These are phyloP conservation scores for Physcia stellaris DNA, from an alignment of 495 filamentous ascomycete genomes.

Conservation along the genomic window DNA sequence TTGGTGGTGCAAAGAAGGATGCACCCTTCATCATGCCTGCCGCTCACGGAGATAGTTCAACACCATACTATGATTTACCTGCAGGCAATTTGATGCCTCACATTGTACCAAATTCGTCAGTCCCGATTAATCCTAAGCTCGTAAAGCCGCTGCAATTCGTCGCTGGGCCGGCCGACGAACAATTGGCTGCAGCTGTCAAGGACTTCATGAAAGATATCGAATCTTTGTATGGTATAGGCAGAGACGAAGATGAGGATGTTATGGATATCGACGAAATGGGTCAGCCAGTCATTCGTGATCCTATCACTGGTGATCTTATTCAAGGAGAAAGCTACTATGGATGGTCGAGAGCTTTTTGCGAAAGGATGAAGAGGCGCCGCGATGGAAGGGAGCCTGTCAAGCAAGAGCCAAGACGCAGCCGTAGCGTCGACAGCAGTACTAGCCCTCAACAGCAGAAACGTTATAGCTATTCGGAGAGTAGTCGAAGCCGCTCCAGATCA, in stretches of 20 bases:
- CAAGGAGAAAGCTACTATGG: constrained; percentile 71
- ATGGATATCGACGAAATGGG: constrained; percentile 62
- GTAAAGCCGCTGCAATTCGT: constrained; percentile 63
- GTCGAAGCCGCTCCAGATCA: constrained; percentile 21
- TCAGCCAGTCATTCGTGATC: constrained; percentile 46
- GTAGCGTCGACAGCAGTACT: constrained; percentile 17
- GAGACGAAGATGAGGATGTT: constrained; percentile 25
- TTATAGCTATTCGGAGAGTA: constrained; percentile 35
- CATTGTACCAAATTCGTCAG: constrained; percentile 60
- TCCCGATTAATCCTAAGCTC: constrained; percentile 54
- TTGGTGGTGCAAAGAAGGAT: constrained; percentile 30
- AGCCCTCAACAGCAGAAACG: constrained; percentile 28
- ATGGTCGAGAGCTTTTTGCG: constrained; percentile 70
- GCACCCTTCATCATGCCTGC: constrained; percentile 58
- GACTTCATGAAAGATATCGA: constrained; percentile 55
- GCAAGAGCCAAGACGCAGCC: constrained; percentile 13
- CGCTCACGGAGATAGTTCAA: constrained; percentile 61
- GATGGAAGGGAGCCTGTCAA: constrained; percentile 18
- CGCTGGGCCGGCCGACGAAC: constrained; percentile 56
- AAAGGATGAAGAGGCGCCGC: constrained; percentile 58
- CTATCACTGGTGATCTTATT: constrained; percentile 43
- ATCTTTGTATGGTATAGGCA: constrained; percentile 37
- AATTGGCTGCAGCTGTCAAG: constrained; percentile 52
- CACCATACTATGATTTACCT: constrained; percentile 73
- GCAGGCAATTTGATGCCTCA: constrained; percentile 70